These are phyloP conservation scores for Suillus decipiens DNA, from an alignment of 768 basidiomycete species.

Conservation along the genomic window DNA sequence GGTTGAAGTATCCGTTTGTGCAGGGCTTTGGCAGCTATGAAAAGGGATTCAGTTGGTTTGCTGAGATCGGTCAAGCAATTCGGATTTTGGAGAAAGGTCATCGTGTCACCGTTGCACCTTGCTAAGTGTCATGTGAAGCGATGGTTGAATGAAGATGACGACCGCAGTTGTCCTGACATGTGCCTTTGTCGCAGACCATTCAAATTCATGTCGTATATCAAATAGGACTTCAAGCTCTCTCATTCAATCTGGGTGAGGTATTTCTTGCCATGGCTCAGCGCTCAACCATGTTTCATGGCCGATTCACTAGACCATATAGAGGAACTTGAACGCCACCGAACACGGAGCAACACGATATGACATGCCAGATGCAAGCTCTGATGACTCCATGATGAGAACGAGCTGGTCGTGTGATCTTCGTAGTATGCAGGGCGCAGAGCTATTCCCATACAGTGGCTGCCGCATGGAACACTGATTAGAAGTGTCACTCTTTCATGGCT, in stretches of 20 bases:
- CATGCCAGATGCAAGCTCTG: neutral
- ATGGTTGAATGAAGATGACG: neutral
- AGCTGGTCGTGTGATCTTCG: neutral
- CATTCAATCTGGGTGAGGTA: neutral
- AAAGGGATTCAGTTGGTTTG: slow-evolving; percentile 79
- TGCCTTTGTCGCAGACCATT: neutral
- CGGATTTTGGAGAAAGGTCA: slow-evolving; percentile 58
- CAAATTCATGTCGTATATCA: neutral
- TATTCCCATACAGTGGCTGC: neutral
- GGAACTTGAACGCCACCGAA: neutral
- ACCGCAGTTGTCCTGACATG: no score
- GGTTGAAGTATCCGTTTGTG: slow-evolving; percentile 51
- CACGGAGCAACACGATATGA: neutral
- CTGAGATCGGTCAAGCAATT: slow-evolving; percentile 59
- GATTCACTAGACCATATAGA: neutral
- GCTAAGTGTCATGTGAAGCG: slow-evolving; percentile 25
- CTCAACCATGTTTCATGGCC: neutral
- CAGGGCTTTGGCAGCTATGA: slow-evolving; percentile 39
- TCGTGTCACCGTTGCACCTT: slow-evolving; percentile 44
- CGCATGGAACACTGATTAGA: neutral
- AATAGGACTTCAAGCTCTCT: neutral
- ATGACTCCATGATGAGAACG: neutral
- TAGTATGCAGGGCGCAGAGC: neutral
- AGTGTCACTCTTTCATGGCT: neutral
- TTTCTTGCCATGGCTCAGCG: neutral